Evolutionary conservation across 2,329 filamentous ascomycete genomes (phyloP).

Genomic region (Chrysosporium queenslandicum): DNA sequence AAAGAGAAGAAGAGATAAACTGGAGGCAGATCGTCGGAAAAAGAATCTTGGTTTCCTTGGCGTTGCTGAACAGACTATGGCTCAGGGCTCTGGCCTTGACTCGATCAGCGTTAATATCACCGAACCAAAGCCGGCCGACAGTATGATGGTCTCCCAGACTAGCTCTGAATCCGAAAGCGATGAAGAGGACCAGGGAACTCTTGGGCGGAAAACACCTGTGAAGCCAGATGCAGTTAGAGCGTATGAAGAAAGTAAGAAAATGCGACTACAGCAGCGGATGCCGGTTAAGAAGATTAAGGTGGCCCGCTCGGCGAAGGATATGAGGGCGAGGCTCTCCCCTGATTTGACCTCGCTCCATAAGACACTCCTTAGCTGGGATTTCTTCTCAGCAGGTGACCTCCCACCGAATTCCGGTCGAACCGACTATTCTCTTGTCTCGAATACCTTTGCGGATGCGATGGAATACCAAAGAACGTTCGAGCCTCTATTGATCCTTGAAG

Average conservation of each 20-base stretch:
- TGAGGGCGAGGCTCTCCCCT: conserved; percentile 82
- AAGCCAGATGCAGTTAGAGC: conserved; percentile 35
- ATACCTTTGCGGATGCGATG: conserved; percentile 62
- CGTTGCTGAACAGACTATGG: conserved; percentile 48
- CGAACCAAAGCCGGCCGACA: conserved; percentile 63
- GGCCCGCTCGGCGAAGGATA: conserved; percentile 76
- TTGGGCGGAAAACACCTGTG: conserved; percentile 33
- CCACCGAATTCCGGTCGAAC: conserved; percentile 63
- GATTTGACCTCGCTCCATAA: conserved; percentile 78
- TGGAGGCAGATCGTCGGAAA: conserved; percentile 60
- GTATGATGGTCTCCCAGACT: conserved; percentile 70
- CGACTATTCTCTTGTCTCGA: conserved; percentile 64
- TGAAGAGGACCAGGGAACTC: conserved; percentile 49
- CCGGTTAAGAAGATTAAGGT: conserved; percentile 79
- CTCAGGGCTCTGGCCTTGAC: conserved; percentile 68
- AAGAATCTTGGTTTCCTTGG: conserved; percentile 43
- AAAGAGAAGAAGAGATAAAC: conserved; percentile 60
- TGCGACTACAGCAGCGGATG: conserved; percentile 48
- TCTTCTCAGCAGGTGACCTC: conserved; percentile 78
- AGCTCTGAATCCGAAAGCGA: conserved; percentile 64
- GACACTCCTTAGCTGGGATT: conserved; percentile 85
- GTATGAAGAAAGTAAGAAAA: conserved; percentile 40
- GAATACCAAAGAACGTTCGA: conserved; percentile 86
- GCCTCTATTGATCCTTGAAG: conserved; percentile 80
- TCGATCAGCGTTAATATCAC: conserved; percentile 66